Base-by-base conservation (phyloP, 2,329 filamentous ascomycete species). In the Xylariaceae sp. region DNA sequence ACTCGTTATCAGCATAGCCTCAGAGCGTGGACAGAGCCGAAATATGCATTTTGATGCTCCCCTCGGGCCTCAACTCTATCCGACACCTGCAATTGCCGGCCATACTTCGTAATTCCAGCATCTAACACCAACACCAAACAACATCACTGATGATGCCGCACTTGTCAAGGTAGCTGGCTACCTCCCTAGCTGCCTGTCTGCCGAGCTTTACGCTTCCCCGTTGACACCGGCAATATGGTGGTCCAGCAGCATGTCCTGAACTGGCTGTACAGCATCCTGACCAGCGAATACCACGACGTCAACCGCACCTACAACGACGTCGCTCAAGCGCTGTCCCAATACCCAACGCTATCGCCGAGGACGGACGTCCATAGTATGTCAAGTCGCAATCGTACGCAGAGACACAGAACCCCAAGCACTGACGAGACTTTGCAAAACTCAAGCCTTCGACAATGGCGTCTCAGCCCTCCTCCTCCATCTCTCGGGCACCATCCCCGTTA, bases 261-360 rank as follows among this genome's bases (percentile, higher is more conserved):
- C 74, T 97, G 92, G 92, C 84, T 97, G 5, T 96, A 95, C 74
- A 94, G 89, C 73, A 86, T 96, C 52, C 75, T 97, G 54, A 89
- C 87, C 40, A 89, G 85, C 65, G 90, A 95, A 80, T 97, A 99
- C 70, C 85, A 85, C 70, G 89, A 97, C 74, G 87, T 95, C 55
- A 95, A 92, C 68, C 87, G 91, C 57, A 90, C 92, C 50, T 97
- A 97, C 74, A 88, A 88, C 69, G 92, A 97, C 72, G 86, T 95
- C 63, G 92, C 89, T 59, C 87, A 90, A 67, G 83, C 86, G 26
- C 83, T 99, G 49, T 81, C 88, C 30, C 82, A 87, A 62, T 90
- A 91, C 67, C 84, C 90, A 7, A 87, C 89, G 2, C 78, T 99
- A 19, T 81, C 86, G 8, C 90, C 92, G 22, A 84, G 89, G 63